These are phyloP conservation scores for Pseudozyma tsukubaensis DNA, from an alignment of 1,284 basidiomycete species.

Conservation along the genomic window DNA sequence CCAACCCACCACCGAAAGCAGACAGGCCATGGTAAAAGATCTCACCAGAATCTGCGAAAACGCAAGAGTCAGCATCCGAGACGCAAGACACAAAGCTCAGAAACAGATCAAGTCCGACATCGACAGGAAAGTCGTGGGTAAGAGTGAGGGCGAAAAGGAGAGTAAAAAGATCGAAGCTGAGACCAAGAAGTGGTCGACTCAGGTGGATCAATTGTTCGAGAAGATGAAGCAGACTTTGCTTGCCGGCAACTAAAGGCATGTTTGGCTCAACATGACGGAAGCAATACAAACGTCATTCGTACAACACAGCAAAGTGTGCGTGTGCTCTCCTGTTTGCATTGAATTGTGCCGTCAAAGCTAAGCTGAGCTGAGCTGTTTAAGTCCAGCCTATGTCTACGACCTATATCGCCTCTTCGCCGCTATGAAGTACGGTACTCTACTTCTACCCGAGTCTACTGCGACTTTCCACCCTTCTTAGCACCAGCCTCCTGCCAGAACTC, in stretches of 20 bases:
- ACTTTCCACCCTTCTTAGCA: conserved; percentile 35
- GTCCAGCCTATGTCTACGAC: too few relatives aligned
- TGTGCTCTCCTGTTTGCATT: neutral
- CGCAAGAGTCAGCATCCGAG: conserved; percentile 59
- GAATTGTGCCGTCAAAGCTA: neutral
- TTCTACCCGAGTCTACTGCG: conserved; percentile 16
- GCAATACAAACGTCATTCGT: neutral
- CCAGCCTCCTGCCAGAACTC: conserved; percentile 54
- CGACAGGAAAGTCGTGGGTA: conserved; percentile 61
- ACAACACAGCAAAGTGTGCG: neutral
- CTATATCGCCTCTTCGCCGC: neutral
- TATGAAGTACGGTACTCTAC: neutral
- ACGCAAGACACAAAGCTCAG: conserved; percentile 60
- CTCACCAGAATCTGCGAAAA: conserved; percentile 65
- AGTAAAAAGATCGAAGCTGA: conserved; percentile 53
- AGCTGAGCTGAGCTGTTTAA: neutral
- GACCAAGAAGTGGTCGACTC: conserved; percentile 53
- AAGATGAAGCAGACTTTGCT: conserved; percentile 53
- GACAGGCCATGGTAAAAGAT: conserved; percentile 59
- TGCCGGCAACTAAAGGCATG: conserved; percentile 4
- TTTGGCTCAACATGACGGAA: neutral
- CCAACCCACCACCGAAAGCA: conserved; percentile 62
- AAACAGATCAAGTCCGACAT: conserved; percentile 66
- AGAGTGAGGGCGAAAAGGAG: conserved; percentile 58
- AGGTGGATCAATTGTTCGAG: conserved; percentile 59